Evolutionary conservation across 208 protist species (phyloP), one percentile per base, ranked within the genome.

Genomic region (Trypanosoma caninum): DNA sequence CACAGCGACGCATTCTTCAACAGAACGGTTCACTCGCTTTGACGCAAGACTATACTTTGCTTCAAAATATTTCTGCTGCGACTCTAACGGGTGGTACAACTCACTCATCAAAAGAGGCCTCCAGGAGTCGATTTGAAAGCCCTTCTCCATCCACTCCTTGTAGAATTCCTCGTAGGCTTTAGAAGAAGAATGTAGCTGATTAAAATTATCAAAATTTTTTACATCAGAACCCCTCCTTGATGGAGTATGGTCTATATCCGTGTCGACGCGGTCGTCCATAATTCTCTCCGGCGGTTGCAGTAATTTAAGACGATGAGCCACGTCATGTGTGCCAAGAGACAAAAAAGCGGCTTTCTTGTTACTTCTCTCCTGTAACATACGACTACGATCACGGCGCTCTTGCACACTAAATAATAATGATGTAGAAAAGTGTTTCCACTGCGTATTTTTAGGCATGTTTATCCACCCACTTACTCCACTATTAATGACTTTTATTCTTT

Each of bases 91-190:
- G 9, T 69, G 69, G 61, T 92, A 92, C 34, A 92, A 56, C 64
- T 89, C 79, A 20, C 79, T 66, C 22, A 57, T 35, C 13, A 92
- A 59, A 40, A 92, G 67, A 13, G 69, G 61, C n/a, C 56, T 57
- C 82, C 81, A 92, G 41, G 47, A 65, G 11, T 60, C 65, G 2
- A 72, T 78, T 10, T 76, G 82, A 57, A 78, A 89, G 0, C 79
- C 81, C 7, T 61, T 45, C 5, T 71, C 46, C 20, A 78, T 22
- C 85, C 81, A 89, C 60, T 78, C 65, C 30, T 87, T 77, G 55
- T 80, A 87, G n/a, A 63, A 89, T 57, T 78, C 65, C 30, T 87
- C 80, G 55, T 80, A 87, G n/a, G 66, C 51, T 20, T 40, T 59
- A 14, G 70, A 63, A 9, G 50, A 56, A n/a, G 41, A 52, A 22